phyloP scores from a whole-genome alignment of 352 stramenopile genomes.

The Phytophthora rubi region DNA sequence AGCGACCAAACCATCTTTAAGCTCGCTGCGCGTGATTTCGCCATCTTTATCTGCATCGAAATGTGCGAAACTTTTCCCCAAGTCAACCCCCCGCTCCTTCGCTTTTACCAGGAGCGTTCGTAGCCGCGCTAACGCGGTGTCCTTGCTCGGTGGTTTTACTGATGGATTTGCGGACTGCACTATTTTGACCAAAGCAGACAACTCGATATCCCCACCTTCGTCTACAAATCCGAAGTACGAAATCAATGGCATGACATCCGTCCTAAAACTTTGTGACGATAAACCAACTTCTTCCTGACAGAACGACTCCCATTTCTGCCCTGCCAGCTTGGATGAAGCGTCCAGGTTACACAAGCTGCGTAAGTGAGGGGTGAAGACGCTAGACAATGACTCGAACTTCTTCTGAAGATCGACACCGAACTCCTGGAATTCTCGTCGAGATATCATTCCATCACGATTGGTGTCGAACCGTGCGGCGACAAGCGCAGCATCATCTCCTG shows the following conservation, averaged over 20 bases:
- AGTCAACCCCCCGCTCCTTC: slow-evolving; percentile 50
- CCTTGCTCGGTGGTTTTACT: slow-evolving; percentile 7
- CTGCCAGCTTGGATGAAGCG: slow-evolving; percentile 17
- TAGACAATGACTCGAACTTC: slow-evolving; percentile 35
- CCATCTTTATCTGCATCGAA: slow-evolving; percentile 76
- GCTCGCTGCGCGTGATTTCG: slow-evolving; percentile 59
- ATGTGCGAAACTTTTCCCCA: slow-evolving; percentile 59
- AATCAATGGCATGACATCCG: slow-evolving; percentile 28
- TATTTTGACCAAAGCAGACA: slow-evolving; percentile 33
- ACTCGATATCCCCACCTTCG: slow-evolving; percentile 37
- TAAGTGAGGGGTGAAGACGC: slow-evolving; percentile 37
- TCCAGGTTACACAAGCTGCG: slow-evolving; percentile 18
- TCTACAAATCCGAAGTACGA: slow-evolving; percentile 38
- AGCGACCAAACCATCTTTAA: slow-evolving; percentile 52
- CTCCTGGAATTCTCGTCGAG: slow-evolving; percentile 61
- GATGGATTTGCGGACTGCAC: slow-evolving; percentile 1
- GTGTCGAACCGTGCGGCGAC: slow-evolving; percentile 61
- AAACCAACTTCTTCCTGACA: slow-evolving; percentile 45
- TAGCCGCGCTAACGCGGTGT: slow-evolving; percentile 21
- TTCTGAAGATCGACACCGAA: slow-evolving; percentile 54
- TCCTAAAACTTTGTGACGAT: slow-evolving; percentile 22
- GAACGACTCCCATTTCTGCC: slow-evolving; percentile 41
- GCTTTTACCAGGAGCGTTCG: slow-evolving; percentile 40
- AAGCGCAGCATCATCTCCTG: slow-evolving; percentile 41
- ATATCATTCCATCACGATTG: slow-evolving; percentile 66